Evolutionary conservation across 139 green algal species (phyloP).

Genomic region (Coccomyxa sp.): DNA sequence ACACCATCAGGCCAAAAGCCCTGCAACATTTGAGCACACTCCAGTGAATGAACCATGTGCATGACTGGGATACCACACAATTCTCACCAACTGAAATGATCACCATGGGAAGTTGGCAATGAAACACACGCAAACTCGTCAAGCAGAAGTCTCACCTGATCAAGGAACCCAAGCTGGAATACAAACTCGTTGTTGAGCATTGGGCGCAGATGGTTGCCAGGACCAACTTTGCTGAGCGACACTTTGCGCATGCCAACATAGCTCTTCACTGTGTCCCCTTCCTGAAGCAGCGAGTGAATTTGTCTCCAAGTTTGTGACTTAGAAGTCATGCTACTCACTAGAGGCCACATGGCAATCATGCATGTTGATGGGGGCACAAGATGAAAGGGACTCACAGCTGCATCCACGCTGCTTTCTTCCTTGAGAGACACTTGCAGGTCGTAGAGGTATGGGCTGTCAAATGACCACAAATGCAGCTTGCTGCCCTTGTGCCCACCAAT

Average conservation of each 20-base stretch:
- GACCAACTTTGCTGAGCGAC: background rate
- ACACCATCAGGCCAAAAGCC: constrained; percentile 26
- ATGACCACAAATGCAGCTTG: constrained; percentile 14
- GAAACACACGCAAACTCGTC: background rate
- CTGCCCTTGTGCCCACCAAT: background rate
- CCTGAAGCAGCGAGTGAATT: background rate
- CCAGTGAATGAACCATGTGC: background rate
- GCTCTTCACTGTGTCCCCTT: background rate
- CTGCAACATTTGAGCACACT: background rate
- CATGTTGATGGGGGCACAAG: background rate
- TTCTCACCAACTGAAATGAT: background rate
- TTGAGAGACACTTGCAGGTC: constrained; percentile 13
- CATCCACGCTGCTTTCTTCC: background rate
- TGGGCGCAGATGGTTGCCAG: background rate
- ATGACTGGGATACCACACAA: background rate
- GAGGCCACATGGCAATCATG: background rate
- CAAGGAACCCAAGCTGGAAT: constrained; percentile 23
- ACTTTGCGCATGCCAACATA: constrained; percentile 29
- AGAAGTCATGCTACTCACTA: background rate
- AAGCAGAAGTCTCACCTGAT: constrained; percentile 11
- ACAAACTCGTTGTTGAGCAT: constrained; percentile 21
- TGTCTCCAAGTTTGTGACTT: background rate
- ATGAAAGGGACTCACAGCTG: background rate
- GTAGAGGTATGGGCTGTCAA: constrained; percentile 18
- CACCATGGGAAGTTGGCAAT: background rate